Conservation (phyloP, 208 protist genomes). For the Angomonas ambiguus region DNA sequence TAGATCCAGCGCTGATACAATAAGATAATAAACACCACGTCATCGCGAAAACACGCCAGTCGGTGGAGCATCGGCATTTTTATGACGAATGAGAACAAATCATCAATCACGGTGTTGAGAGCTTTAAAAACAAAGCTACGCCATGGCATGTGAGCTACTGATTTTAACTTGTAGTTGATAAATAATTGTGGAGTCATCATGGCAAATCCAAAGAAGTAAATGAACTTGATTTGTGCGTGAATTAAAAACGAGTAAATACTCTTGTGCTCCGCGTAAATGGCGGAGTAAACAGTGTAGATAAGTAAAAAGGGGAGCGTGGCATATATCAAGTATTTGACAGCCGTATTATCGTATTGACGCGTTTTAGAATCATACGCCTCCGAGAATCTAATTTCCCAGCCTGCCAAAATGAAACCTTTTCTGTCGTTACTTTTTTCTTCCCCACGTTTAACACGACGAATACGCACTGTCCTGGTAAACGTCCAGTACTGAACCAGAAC, state of each 20-base stretch:
- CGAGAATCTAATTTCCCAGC: slow-evolving; percentile 51
- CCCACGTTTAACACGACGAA: slow-evolving; percentile 15
- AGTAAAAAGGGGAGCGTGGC: slow-evolving; percentile 90
- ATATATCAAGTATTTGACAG: slow-evolving; percentile 94
- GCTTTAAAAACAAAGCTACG: slow-evolving; percentile 97
- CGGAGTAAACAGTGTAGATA: slow-evolving; percentile 93
- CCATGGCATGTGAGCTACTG: slow-evolving; percentile 97
- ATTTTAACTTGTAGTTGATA: slow-evolving; percentile 99
- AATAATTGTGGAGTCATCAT: slow-evolving; percentile 99
- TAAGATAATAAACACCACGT: slow-evolving; percentile 97
- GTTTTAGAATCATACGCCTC: slow-evolving; percentile 76
- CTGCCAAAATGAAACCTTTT: slow-evolving; percentile 2
- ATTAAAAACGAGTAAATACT: slow-evolving; percentile 93
- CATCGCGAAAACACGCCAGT: slow-evolving; percentile 98
- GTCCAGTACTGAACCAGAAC: slow-evolving; percentile 97
- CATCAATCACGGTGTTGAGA: slow-evolving; percentile 99
- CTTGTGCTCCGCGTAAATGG: slow-evolving; percentile 93
- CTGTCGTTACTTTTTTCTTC: background rate
- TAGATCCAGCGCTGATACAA: slow-evolving; percentile 98
- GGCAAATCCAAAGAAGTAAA: slow-evolving; percentile 96
- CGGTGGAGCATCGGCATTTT: slow-evolving; percentile 98
- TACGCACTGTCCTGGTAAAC: slow-evolving; percentile 74
- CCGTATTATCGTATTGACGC: slow-evolving; percentile 86
- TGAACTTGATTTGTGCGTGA: slow-evolving; percentile 82
- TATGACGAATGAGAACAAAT: slow-evolving; percentile 99